Conservation (phyloP, 2,329 filamentous ascomycete species). For the Plenodomus tracheiphilus region DNA sequence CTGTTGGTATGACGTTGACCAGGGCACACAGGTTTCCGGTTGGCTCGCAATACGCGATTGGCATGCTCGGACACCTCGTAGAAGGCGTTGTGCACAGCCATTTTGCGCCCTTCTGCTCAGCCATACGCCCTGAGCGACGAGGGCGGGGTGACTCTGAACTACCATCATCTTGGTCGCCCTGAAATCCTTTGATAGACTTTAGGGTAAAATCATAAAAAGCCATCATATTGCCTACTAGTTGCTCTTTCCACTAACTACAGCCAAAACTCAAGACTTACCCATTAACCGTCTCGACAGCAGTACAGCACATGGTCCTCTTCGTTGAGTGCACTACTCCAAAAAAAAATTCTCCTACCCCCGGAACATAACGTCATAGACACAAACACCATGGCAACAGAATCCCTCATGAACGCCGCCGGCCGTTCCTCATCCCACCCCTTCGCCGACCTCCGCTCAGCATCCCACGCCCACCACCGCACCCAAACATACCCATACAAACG, state of each 20-base stretch:
- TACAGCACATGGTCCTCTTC: background rate
- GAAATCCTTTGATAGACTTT: background rate
- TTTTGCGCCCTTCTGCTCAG: constrained; percentile 50
- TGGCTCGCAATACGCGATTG: constrained; percentile 52
- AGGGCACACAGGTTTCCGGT: constrained; percentile 47
- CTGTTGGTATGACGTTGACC: constrained; percentile 46
- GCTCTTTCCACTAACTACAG: too few species aligned
- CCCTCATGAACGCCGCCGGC: constrained; percentile 1
- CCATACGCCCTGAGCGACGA: constrained; percentile 3
- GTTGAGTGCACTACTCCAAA: background rate
- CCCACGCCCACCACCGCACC: constrained; percentile 1
- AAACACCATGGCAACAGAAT: background rate
- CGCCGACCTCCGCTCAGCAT: constrained; percentile 13
- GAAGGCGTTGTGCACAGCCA: constrained; percentile 43
- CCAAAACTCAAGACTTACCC: too few species aligned
- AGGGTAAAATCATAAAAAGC: background rate
- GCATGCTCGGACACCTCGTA: constrained; percentile 50
- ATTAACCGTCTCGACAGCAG: too few species aligned
- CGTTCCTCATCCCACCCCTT: constrained; percentile 5
- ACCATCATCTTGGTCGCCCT: background rate
- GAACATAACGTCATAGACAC: too few species aligned
- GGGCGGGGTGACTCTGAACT: background rate
- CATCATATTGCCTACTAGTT: too few species aligned
- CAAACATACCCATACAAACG: background rate
- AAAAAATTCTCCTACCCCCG: too few species aligned